These are phyloP conservation scores for Durio zibethinus DNA, from an alignment of 345 rosid species.

Conservation along the genomic window DNA sequence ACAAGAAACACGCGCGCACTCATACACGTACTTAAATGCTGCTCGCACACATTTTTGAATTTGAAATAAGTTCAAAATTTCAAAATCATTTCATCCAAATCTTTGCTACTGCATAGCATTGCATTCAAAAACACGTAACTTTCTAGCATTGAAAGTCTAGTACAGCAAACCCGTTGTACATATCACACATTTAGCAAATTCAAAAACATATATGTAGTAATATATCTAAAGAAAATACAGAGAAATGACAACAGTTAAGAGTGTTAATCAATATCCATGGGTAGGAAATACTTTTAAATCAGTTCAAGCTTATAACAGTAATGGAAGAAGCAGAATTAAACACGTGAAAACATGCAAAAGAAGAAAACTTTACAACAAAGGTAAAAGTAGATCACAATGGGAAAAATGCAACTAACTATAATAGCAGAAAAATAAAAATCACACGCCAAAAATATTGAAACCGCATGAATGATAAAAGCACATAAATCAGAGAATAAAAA, in stretches of 20 bases:
- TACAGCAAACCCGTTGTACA: background rate
- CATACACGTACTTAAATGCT: background rate
- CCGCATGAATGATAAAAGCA: background rate
- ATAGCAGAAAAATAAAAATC: background rate
- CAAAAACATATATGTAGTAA: background rate
- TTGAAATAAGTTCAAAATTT: background rate
- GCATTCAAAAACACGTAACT: background rate
- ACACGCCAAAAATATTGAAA: background rate
- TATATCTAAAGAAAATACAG: background rate
- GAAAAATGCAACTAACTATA: background rate
- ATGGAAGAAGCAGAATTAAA: background rate
- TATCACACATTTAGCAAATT: background rate
- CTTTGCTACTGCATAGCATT: background rate
- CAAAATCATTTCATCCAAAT: background rate
- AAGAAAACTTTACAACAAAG: background rate
- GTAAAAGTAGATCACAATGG: background rate
- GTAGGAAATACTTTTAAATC: background rate
- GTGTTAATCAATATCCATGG: background rate
- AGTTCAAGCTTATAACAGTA: background rate
- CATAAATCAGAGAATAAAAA: background rate
- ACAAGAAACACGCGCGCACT: background rate
- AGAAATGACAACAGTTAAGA: background rate
- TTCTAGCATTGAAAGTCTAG: background rate
- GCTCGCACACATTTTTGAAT: background rate
- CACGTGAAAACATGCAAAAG: conserved; percentile 3